Base-by-base conservation (phyloP, 176 grass and related monocot species). In the Thalia dealbata region DNA sequence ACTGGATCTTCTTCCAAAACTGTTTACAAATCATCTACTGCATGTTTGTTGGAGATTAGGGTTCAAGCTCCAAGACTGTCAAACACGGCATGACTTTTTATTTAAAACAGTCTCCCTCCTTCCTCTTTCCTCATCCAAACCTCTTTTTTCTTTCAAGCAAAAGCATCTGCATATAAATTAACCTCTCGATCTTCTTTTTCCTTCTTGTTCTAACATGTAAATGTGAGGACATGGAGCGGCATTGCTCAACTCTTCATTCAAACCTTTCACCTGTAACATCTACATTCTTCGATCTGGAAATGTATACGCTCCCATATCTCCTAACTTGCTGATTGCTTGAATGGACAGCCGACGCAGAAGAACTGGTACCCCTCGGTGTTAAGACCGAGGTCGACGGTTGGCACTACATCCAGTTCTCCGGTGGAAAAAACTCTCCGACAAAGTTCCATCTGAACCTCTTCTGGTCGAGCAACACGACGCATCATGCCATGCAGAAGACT, bases 321-420 rank as follows among this genome's bases (percentile, higher is more conserved):
- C 48, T 72, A 72, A 72, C 24, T 72, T 72, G 48, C 45, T 30
- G 14, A 10, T 16, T 46, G 65, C 23, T 32, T 68, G 13, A 2
- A 10, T 63, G 73, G 30, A 52, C 83, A 99, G 95, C 84, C 44
- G 77, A 79, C 64, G 76, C 61, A 1, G 78, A 91, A 59, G 82
- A 83, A 69, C 59, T 99, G 84, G 83, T 93, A 71, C 41, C 12
- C 13, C 41, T 70, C 14, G 87, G 95, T 27, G 55, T 65, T 9
- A 99, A 93, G 84, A 91, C 58, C 3, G 74, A 77, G 76, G 41
- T 91, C 1, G 85, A 91, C 52, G 85, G 87, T 60, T 99, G 87
- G 95, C 95, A 99, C 14, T 81, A 74, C 15, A 88, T 93, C 73
- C 95, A 99, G 78, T 99, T 93, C 87, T 81, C 95, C 25, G 95